These are phyloP conservation scores for Kwoniella sp. DNA, from an alignment of 768 basidiomycete species.

Conservation along the genomic window DNA sequence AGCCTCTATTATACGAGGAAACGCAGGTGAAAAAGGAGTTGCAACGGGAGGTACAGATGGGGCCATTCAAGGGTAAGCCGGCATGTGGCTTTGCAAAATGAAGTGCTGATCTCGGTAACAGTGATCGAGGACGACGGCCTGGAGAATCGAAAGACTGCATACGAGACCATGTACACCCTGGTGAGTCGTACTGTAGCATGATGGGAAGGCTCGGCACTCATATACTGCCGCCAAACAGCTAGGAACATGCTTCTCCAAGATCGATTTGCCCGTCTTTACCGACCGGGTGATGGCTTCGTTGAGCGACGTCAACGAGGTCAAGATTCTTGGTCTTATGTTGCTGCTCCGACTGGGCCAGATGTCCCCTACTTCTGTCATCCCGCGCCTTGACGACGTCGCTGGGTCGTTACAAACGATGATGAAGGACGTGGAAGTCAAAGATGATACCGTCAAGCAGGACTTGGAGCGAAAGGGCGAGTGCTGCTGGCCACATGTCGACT, in stretches of 20 bases:
- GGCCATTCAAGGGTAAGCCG: conserved; percentile 44
- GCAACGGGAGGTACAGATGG: conserved; percentile 43
- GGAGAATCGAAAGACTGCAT: conserved; percentile 93
- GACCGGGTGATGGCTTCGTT: conserved; percentile 75
- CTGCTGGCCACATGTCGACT: background rate
- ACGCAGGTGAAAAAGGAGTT: conserved; percentile 65
- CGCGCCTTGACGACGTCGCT: conserved; percentile 52
- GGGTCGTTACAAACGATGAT: conserved; percentile 80
- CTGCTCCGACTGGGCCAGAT: conserved; percentile 83
- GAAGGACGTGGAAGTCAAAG: conserved; percentile 75
- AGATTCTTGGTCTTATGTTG: conserved; percentile 93
- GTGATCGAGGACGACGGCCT: conserved; percentile 90
- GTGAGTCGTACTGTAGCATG: too few relatives aligned
- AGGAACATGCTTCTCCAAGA: conserved; percentile 72
- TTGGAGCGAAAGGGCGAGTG: conserved; percentile 65
- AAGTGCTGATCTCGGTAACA: background rate
- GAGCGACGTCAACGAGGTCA: conserved; percentile 90
- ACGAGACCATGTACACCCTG: conserved; percentile 72
- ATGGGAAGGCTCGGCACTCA: too few relatives aligned
- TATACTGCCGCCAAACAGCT: conserved; percentile 28
- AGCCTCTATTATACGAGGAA: conserved; percentile 81
- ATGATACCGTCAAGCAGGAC: conserved; percentile 90
- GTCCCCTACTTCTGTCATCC: conserved; percentile 68
- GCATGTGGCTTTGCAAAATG: background rate
- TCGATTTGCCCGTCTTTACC: conserved; percentile 83